Evolutionary conservation across 1,284 basidiomycete genomes (phyloP).

Genomic region (Tylopilus sp.): DNA sequence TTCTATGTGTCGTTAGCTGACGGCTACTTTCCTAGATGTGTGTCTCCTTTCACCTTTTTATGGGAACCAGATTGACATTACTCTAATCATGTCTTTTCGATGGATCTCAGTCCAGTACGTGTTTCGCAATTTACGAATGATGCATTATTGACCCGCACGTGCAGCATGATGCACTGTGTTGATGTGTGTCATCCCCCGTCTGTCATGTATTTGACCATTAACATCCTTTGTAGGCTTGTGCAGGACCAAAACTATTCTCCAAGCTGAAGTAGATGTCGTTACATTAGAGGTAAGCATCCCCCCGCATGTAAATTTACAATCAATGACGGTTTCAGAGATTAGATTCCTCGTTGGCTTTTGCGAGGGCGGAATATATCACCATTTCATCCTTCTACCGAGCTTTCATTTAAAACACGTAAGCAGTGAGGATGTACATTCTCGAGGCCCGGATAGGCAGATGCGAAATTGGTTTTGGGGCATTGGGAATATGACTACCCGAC

Average conservation of each 20-base stretch:
- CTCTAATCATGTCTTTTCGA: conserved; percentile 12
- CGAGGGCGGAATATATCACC: conserved; percentile 19
- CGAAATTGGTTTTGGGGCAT: no score
- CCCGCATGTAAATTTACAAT: not conserved
- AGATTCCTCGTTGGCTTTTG: conserved; percentile 19
- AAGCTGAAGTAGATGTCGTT: conserved; percentile 61
- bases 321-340: conserved; percentile 26
- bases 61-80: conserved; percentile 21
- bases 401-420: not conserved
- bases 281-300: conserved; percentile 31
- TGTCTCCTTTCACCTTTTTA: conserved; percentile 41
- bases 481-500: no score
- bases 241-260: conserved; percentile 85
- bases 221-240: conserved; percentile 61
- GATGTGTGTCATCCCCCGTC: conserved; percentile 65
- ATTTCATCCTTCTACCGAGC: conserved; percentile 2
- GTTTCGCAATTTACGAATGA: conserved; percentile 1
- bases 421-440: not conserved
- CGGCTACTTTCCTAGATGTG: conserved; percentile 55
- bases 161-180: conserved; percentile 91
- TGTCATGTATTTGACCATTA: conserved; percentile 8
- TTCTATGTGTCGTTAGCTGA: conserved; percentile 20
- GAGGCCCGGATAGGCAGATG: no score
- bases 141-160: conserved; percentile 20
- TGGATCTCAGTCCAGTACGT: conserved; percentile 71